Percentiles rank a stretch among this genome's conserved stretches.
phyloP scores from a whole-genome alignment of 768 basidiomycete species.

The Mycena galericulata region DNA sequence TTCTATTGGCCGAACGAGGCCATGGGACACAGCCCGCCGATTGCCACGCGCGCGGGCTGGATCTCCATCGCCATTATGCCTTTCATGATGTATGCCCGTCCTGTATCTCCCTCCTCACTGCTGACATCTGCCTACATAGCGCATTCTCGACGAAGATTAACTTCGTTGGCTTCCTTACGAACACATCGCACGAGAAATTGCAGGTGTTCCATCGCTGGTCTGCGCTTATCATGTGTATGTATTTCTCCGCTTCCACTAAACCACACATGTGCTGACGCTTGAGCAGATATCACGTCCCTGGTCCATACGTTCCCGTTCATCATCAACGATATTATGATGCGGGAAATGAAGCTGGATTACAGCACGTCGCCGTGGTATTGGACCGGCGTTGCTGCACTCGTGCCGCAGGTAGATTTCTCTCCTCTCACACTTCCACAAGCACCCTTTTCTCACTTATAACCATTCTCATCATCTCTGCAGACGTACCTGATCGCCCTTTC shows the following conservation, averaged over 20 bases:
- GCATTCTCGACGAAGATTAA: constrained; percentile 52
- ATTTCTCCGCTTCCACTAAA: no score
- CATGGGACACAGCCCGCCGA: constrained; percentile 48
- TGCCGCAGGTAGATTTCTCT: constrained; percentile 41
- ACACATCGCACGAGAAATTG: constrained; percentile 50
- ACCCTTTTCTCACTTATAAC: not conserved
- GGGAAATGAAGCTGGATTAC: constrained; percentile 39
- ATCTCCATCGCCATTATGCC: constrained; percentile 51
- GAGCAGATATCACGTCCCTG: constrained; percentile 46
- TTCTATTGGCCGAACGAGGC: constrained; percentile 45
- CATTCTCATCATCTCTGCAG: constrained; percentile 15
- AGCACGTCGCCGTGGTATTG: constrained; percentile 41
- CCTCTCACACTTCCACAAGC: no score
- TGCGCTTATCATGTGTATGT: constrained; percentile 48
- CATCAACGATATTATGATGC: constrained; percentile 37
- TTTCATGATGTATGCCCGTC: constrained; percentile 46
- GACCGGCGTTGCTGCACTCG: constrained; percentile 48
- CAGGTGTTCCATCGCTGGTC: constrained; percentile 53
- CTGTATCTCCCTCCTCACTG: not conserved
- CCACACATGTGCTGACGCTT: not conserved
- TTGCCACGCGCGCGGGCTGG: constrained; percentile 48
- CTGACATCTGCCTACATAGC: constrained; percentile 27
- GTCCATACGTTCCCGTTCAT: constrained; percentile 51
- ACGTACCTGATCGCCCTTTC: constrained; percentile 46
- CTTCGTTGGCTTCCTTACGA: constrained; percentile 45